Evolutionary conservation across 2,329 filamentous ascomycete genomes (phyloP), one percentile per base, ranked within the genome.

Genomic region (Elsinoe ampelina): DNA sequence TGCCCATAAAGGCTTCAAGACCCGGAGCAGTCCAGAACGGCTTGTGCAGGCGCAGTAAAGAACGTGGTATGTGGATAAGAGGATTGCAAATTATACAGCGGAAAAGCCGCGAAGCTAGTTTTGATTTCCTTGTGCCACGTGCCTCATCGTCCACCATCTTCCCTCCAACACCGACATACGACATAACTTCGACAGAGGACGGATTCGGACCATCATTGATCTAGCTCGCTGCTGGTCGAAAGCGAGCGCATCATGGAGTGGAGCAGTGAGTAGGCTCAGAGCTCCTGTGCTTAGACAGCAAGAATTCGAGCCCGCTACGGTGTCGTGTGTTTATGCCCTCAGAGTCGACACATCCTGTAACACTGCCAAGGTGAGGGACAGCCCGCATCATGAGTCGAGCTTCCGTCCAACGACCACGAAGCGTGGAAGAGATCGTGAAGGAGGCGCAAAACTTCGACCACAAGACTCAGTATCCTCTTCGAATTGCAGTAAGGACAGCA

Each of bases 381-480:
- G 10, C 4, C 8, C 3, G n/a, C 5, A 39, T 15, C 12, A 52
- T 52, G 48, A 38, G 34, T 20, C 30, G 30, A 35, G 45, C 45
- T 17, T 52, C 48, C 11, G 35, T 62, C 39, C 47, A 39, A 10
- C 43, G 58, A 32, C 90, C 90, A 39, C 73, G 86, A 71, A 90
- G 78, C 62, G 80, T 93, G 58, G 84, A 85, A 65, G 86, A 95
- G 67, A 86, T 97, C 59, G 81, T 85, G 10, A 77, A 80, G 30
- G 83, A 85, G 63, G 93, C 92, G 2, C 78, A 84, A 61, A 82
- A 86, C 61, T 96, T 93, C 68, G 82, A 86, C 58, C 97, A 91
- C 74, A 88, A 90, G 68, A 78, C 80, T 1, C 78, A 80, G 32
- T 86, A 95, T 54, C 81, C 86, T 2, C 77, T 97, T 57, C 86